phyloP scores from a whole-genome alignment of 2,329 filamentous ascomycete species.

The Verticillium nubilum region DNA sequence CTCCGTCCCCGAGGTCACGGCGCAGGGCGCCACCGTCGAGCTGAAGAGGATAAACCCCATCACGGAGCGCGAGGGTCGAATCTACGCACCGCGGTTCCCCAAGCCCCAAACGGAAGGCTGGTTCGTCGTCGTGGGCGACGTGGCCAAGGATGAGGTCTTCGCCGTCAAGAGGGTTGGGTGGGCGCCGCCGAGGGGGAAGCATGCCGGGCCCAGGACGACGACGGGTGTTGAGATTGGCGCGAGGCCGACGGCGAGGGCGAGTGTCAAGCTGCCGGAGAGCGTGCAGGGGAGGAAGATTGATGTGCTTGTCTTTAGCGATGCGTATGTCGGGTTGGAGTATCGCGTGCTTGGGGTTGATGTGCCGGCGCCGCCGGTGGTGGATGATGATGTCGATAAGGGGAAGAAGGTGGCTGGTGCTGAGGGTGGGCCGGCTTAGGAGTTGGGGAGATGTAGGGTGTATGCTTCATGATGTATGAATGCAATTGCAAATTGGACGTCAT shows the following conservation, averaged over 20 bases:
- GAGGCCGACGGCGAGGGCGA: slow-evolving; percentile 47
- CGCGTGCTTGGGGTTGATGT: slow-evolving; percentile 42
- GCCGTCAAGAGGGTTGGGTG: slow-evolving; percentile 84
- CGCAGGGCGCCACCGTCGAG: slow-evolving; percentile 56
- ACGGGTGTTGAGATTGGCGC: slow-evolving; percentile 30
- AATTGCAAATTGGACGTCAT: too few relatives aligned
- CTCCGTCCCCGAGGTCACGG: slow-evolving; percentile 49
- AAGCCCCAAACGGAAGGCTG: slow-evolving; percentile 93
- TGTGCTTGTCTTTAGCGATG: slow-evolving; percentile 77
- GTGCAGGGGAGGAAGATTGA: slow-evolving; percentile 58
- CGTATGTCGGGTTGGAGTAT: slow-evolving; percentile 71
- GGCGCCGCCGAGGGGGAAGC: slow-evolving; percentile 29
- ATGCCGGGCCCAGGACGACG: slow-evolving; percentile 14
- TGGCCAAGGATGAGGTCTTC: slow-evolving; percentile 67
- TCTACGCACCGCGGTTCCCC: slow-evolving; percentile 85
- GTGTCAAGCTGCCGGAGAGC: slow-evolving; percentile 54
- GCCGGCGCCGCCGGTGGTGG: slow-evolving; percentile 42
- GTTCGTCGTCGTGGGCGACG: slow-evolving; percentile 74
- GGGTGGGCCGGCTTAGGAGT: not conserved
- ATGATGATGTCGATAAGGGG: slow-evolving; percentile 38
- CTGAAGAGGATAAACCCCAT: slow-evolving; percentile 64
- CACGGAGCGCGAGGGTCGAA: slow-evolving; percentile 60
- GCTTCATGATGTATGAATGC: not conserved
- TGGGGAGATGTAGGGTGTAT: too few relatives aligned
- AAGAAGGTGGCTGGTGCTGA: slow-evolving; percentile 24